A percentile compares a stretch with the other conserved stretches of the same genome.
These are phyloP conservation scores for Leccinellum rugosiceps DNA, from an alignment of 768 basidiomycete genomes.

Conservation along the genomic window DNA sequence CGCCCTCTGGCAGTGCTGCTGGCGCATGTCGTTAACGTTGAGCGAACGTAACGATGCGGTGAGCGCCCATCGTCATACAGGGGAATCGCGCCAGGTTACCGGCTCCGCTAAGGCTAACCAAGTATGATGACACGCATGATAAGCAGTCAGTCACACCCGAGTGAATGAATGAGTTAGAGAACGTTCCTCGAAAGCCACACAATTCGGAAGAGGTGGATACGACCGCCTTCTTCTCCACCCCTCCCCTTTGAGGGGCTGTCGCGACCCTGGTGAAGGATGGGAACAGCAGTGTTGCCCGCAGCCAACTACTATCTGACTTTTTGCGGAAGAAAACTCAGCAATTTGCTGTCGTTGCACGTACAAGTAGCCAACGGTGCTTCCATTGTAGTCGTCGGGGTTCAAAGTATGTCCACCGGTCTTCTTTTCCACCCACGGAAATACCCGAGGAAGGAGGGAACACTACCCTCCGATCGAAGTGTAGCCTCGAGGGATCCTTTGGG, in stretches of 20 bases:
- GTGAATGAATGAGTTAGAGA: not conserved
- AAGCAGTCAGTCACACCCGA: conserved; percentile 8
- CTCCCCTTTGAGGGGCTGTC: not conserved
- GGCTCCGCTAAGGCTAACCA: conserved; percentile 9
- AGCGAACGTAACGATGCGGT: conserved; percentile 6
- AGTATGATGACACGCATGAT: conserved; percentile 6
- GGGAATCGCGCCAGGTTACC: conserved; percentile 3
- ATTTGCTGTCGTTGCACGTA: conserved; percentile 6
- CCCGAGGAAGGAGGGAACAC: not conserved
- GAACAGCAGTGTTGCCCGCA: not conserved
- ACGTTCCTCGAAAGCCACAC: not conserved
- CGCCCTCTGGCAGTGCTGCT: conserved; percentile 2
- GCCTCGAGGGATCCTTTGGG: not conserved
- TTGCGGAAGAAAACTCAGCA: not conserved
- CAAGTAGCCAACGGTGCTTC: not conserved
- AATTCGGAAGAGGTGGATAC: conserved; percentile 2
- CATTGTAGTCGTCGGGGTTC: not conserved
- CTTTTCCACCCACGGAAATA: not conserved
- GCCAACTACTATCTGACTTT: not conserved
- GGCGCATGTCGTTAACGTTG: not conserved
- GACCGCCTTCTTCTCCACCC: not conserved
- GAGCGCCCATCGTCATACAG: conserved; percentile 12
- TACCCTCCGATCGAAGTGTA: not conserved
- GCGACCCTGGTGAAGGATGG: not conserved
- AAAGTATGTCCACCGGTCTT: not conserved